Evolutionary conservation across 202 grass and related monocot genomes (phyloP).

Genomic region (Zizania palustris): DNA sequence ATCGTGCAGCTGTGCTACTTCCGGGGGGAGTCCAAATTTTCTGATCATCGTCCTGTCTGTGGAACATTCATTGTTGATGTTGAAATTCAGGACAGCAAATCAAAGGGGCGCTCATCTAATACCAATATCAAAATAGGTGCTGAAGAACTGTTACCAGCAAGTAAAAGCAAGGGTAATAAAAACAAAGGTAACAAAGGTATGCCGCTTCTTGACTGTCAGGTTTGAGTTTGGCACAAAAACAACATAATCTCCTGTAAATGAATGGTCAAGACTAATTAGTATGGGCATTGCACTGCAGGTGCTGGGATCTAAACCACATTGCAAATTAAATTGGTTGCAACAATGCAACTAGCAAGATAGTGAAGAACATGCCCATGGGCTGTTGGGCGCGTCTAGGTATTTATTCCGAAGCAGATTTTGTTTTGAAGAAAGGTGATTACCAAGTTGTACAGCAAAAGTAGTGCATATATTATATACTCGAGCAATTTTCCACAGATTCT

Average conservation of each 20-base stretch:
- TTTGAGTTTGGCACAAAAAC: conserved; percentile 10
- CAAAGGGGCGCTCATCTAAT: conserved; percentile 56
- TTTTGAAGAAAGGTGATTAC: conserved; percentile 29
- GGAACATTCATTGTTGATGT: conserved; percentile 68
- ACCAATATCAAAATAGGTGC: conserved; percentile 73
- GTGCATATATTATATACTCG: conserved; percentile 8
- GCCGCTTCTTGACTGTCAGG: conserved; percentile 11
- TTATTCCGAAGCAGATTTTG: conserved; percentile 18
- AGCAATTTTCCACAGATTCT: conserved; percentile 8
- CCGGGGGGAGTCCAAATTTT: conserved; percentile 95
- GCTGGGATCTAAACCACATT: conserved; percentile 22
- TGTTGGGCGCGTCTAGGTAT: not conserved
- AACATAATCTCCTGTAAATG: not conserved
- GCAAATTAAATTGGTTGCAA: conserved; percentile 3
- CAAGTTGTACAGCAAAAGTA: conserved; percentile 43
- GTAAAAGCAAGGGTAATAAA: conserved; percentile 26
- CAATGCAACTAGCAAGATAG: conserved; percentile 6
- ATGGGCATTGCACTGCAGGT: conserved; percentile 35
- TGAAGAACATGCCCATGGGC: conserved; percentile 5
- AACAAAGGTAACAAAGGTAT: conserved; percentile 44
- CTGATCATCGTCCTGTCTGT: conserved; percentile 91
- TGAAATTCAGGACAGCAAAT: conserved; percentile 52
- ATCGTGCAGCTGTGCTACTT: conserved; percentile 88
- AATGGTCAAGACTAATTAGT: conserved; percentile 26
- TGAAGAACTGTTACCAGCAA: conserved; percentile 60